These are phyloP conservation scores for Nelumbo lutea DNA, from an alignment of 164 flowering plant species.

Conservation along the genomic window DNA sequence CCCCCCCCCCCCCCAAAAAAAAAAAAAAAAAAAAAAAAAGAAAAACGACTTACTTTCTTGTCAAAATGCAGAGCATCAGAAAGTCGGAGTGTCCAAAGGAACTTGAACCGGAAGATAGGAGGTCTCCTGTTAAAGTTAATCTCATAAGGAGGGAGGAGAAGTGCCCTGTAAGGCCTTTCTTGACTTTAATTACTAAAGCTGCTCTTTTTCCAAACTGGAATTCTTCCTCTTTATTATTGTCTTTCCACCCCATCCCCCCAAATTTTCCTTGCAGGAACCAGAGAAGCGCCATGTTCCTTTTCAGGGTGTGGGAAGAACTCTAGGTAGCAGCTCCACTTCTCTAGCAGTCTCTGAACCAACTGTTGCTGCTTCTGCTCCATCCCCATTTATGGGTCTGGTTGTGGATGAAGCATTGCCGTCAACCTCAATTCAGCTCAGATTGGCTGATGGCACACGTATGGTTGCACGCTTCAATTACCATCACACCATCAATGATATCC, in stretches of 20 bases:
- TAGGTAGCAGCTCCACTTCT: conserved; percentile 41
- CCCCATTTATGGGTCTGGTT: conserved; percentile 48
- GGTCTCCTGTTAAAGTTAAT: conserved; percentile 49
- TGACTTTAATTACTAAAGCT: not conserved
- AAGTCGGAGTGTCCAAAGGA: conserved; percentile 83
- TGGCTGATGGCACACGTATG: conserved; percentile 88
- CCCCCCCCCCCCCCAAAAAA: too few species aligned
- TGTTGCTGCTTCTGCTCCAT: conserved; percentile 34
- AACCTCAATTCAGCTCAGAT: conserved; percentile 78
- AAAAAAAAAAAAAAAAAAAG: too few species aligned
- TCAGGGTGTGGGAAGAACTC: conserved; percentile 74
- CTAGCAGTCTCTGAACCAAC: conserved; percentile 21
- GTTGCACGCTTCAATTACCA: conserved; percentile 69
- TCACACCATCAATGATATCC: conserved; percentile 70
- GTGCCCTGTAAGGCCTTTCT: conserved; percentile 33
- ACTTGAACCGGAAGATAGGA: conserved; percentile 62
- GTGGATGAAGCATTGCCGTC: conserved; percentile 58
- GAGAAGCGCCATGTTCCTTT: conserved; percentile 47
- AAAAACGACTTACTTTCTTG: not conserved
- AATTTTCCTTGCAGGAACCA: conserved; percentile 46
- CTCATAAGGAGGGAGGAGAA: conserved; percentile 61
- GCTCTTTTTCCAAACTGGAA: not conserved
- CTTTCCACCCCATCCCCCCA: not conserved
- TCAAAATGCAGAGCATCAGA: conserved; percentile 63
- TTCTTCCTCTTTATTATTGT: not conserved